Base-by-base conservation (phyloP, 371 early-diverging fungal species). In the Mucor plumbeus region DNA sequence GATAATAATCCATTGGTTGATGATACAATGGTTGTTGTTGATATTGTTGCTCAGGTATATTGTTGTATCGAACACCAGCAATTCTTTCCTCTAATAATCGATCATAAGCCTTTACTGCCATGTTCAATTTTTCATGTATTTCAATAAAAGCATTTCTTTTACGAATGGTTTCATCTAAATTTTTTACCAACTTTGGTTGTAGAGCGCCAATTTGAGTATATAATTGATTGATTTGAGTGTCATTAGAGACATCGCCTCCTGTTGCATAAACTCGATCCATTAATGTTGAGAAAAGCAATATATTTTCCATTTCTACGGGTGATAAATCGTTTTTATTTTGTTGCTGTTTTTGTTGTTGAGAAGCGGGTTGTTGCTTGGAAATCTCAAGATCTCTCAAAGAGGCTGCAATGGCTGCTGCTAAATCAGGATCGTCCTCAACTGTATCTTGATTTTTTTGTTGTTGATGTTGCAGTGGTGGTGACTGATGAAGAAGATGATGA, bases 331-430 rank as follows among this genome's bases (percentile, higher is more conserved):
- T 74, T 38, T 50, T 65, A 13, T 74, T 68, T 55, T 34, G 54
- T 15, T 31, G 54, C 6, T 13, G 17, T 5, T 48, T 35, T 33
- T 57, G 33, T 40, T 70, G 39, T 10, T 53, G 66, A 34, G 54
- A 50, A 58, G n/a, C 17, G 36, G 47, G 64, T 4, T 48, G 73
- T 6, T 61, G 67, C 11, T 41, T 72, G 56, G 50, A 69, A 9
- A 53, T 73, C 61, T 53, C 69, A 38, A 59, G 73, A 61, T 98
- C 98, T 54, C 81, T 80, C 59, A 98, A 78, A 2, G 97, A 97
- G 4, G 96, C 99, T 15, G 90, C 95, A 72, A 98, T 98, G 6
- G 99, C 99, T 0, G 95, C 94, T 61, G 91, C 89, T 26, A 98
- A 74, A 67, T 97, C 97, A 7, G 91, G 88, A 63, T 97, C 97